Conservation (phyloP, 345 rosid species). For the Acer saccharum region DNA sequence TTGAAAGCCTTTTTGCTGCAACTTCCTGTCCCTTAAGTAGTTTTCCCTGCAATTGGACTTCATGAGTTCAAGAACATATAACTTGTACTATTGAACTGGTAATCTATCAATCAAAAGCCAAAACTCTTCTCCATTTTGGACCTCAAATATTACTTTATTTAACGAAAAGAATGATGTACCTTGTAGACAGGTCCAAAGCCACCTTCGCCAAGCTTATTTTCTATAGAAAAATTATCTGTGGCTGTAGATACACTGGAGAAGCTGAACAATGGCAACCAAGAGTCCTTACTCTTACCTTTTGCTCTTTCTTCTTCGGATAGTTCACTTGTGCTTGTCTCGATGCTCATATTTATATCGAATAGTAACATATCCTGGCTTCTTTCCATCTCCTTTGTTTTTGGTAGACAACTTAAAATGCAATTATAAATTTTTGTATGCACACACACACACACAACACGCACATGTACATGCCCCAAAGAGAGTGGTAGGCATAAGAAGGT, state of each 20-base stretch:
- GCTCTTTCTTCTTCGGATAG: neutral
- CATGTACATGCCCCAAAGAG: neutral
- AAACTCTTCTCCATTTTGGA: neutral
- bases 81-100: neutral
- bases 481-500: neutral
- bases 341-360: constrained; percentile 18
- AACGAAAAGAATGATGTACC: neutral
- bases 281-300: constrained; percentile 11
- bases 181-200: neutral
- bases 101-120: neutral
- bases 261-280: constrained; percentile 34
- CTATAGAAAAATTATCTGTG: constrained; percentile 4
- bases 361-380: constrained; percentile 21
- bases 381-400: neutral
- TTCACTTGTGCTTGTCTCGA: neutral
- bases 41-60: no score
- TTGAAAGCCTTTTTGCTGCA: no score
- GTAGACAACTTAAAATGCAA: neutral
- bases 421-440: neutral
- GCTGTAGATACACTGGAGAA: constrained; percentile 13
- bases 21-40: no score
- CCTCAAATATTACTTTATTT: neutral
- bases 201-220: constrained; percentile 15
- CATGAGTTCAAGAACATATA: no score
- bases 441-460: neutral